These are phyloP conservation scores for Immersiporthe knoxdaviesiana DNA, from an alignment of 2,329 filamentous ascomycete genomes.

Conservation along the genomic window DNA sequence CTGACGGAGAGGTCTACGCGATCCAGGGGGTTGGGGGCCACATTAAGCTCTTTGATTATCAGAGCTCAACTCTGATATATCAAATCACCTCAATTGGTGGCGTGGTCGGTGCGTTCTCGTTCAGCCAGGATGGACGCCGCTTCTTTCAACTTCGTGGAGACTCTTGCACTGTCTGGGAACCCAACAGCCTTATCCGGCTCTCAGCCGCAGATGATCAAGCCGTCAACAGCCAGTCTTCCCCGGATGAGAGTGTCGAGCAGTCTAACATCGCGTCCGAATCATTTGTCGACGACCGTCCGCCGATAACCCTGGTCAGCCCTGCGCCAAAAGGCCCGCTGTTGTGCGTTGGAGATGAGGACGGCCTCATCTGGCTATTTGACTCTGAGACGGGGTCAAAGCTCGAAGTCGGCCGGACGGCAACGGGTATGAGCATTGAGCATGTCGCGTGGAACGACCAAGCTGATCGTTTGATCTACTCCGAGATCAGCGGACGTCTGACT, in stretches of 20 bases:
- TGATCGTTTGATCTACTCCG: not conserved
- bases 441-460: not conserved
- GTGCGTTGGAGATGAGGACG: not conserved
- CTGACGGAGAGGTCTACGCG: not conserved
- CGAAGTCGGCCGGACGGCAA: not conserved
- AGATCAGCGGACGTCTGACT: not conserved
- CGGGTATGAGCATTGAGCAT: not conserved
- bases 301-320: not conserved
- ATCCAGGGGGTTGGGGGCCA: not conserved
- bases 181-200: not conserved
- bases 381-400: not conserved
- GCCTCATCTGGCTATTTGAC: not conserved
- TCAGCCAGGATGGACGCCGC: not conserved
- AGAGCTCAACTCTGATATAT: not conserved
- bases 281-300: not conserved
- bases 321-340: not conserved
- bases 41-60: not conserved
- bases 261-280: not conserved
- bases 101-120: not conserved
- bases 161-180: conserved; percentile 1
- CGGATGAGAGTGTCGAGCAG: not conserved
- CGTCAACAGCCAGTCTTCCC: not conserved
- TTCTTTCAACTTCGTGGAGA: not conserved
- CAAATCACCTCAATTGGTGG: not conserved
- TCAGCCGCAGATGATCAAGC: not conserved